phyloP scores from a whole-genome alignment of 148 eudicot genomes.

The Pharnaceum exiguum region DNA sequence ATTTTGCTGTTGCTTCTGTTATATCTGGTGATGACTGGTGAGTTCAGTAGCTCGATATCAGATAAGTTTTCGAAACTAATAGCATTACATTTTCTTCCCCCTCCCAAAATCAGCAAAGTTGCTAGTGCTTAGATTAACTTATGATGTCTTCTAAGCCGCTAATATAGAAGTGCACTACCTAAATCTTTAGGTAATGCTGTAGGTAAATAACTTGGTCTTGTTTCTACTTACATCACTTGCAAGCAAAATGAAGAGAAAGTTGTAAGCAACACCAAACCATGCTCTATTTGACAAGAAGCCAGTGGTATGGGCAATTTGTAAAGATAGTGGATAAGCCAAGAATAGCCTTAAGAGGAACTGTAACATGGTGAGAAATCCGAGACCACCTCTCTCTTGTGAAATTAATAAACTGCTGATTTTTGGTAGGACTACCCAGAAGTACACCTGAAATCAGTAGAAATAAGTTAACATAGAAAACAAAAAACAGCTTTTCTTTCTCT shows the following conservation, averaged over 20 bases:
- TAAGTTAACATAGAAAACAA: not conserved
- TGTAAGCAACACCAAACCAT: constrained; percentile 18
- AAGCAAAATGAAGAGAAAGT: constrained; percentile 12
- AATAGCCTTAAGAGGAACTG: constrained; percentile 16
- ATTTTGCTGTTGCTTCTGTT: no score
- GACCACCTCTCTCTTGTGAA: constrained; percentile 1
- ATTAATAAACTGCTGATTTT: constrained; percentile 6
- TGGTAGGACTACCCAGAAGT: constrained; percentile 10
- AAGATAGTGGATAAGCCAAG: constrained; percentile 19
- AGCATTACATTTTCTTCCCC: no score
- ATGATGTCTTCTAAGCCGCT: no score
- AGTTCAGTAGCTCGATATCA: no score
- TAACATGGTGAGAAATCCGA: constrained; percentile 9
- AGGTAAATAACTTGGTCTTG: not conserved
- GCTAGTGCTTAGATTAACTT: no score
- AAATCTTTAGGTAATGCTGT: no score
- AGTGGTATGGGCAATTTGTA: constrained; percentile 10
- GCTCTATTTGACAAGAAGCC: constrained; percentile 10
- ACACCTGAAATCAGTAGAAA: constrained; percentile 19
- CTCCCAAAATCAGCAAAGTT: no score
- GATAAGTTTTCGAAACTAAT: no score
- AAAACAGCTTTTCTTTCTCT: not conserved
- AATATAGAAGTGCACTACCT: no score
- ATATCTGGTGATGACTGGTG: no score
- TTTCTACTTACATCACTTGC: constrained; percentile 25